Percentiles rank a stretch among this genome's conserved stretches.
Evolutionary conservation across 1,284 basidiomycete species (phyloP).

Genomic region (Cutaneotrichosporon dermatis): DNA sequence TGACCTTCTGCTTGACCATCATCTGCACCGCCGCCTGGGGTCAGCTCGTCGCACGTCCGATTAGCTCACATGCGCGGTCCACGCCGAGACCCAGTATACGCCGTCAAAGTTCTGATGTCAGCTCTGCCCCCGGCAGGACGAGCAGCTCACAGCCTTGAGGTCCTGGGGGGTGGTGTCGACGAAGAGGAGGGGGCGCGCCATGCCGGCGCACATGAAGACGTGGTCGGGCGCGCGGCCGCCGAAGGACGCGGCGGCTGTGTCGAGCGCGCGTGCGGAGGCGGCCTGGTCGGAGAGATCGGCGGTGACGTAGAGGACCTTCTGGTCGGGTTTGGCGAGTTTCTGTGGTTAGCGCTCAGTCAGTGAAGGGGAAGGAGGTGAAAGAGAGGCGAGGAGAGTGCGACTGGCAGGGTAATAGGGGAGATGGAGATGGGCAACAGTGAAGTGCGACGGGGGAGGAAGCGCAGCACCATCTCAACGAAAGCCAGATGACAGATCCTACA

Average conservation of each 20-base stretch:
- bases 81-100: conserved; percentile 58
- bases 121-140: no score
- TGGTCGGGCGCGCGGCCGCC: conserved; percentile 63
- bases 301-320: conserved; percentile 61
- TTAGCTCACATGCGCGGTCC: conserved; percentile 58
- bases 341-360: background rate
- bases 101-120: conserved; percentile 47
- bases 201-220: conserved; percentile 74
- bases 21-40: conserved; percentile 59
- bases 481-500: no score
- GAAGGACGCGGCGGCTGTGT: conserved; percentile 57
- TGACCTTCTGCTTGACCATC: conserved; percentile 61
- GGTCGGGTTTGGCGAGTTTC: conserved; percentile 52
- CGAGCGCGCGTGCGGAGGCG: conserved; percentile 58
- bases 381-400: no score
- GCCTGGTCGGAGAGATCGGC: conserved; percentile 57
- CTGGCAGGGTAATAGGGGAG: no score
- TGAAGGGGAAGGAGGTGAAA: no score
- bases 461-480: no score
- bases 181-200: conserved; percentile 64
- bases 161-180: conserved; percentile 62
- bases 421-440: no score
- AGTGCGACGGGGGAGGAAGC: no score
- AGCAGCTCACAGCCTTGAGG: conserved; percentile 54
- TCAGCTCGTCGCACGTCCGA: background rate